Percentiles rank a stretch among this genome's conserved stretches.
phyloP scores from a whole-genome alignment of 768 basidiomycete genomes.

The Pulveroboletus sp. region DNA sequence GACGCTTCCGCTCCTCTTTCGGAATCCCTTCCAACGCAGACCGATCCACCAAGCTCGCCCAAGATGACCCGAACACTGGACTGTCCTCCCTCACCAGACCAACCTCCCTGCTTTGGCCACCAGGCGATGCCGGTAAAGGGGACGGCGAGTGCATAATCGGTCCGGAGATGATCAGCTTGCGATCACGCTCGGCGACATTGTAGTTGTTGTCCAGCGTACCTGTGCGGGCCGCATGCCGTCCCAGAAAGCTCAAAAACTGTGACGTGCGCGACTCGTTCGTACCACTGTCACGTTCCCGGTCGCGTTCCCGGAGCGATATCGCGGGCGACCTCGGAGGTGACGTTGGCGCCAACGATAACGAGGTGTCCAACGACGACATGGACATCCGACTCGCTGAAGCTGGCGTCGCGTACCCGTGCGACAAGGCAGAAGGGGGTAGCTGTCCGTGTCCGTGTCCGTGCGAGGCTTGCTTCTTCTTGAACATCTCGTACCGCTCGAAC shows the following conservation, averaged over 20 bases:
- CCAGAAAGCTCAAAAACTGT: slow-evolving; percentile 58
- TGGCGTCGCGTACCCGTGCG: neutral
- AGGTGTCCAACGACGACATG: slow-evolving; percentile 54
- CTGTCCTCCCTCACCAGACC: slow-evolving; percentile 42
- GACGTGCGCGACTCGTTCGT: slow-evolving; percentile 39
- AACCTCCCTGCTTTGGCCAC: neutral
- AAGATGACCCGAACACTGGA: slow-evolving; percentile 70
- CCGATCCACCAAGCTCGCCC: slow-evolving; percentile 89
- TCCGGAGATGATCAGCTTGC: slow-evolving; percentile 59
- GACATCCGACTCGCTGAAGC: slow-evolving; percentile 48
- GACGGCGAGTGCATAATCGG: slow-evolving; percentile 46
- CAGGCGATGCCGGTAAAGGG: slow-evolving; percentile 10
- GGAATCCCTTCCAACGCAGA: slow-evolving; percentile 80
- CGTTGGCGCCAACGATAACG: slow-evolving; percentile 27
- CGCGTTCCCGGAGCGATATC: slow-evolving; percentile 28
- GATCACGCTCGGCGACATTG: slow-evolving; percentile 36
- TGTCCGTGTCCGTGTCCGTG: slow-evolving; percentile 2
- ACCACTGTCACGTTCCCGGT: slow-evolving; percentile 5
- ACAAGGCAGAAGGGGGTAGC: slow-evolving; percentile 6
- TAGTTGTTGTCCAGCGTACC: slow-evolving; percentile 44
- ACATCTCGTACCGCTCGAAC: slow-evolving; percentile 86
- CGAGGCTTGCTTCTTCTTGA: slow-evolving; percentile 49
- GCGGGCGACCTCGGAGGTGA: slow-evolving; percentile 42
- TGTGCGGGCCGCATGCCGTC: slow-evolving; percentile 37
- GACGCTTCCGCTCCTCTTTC: slow-evolving; percentile 72